Conservation (phyloP, 1,284 basidiomycete genomes). For the Cutaneotrichosporon curvatum region DNA sequence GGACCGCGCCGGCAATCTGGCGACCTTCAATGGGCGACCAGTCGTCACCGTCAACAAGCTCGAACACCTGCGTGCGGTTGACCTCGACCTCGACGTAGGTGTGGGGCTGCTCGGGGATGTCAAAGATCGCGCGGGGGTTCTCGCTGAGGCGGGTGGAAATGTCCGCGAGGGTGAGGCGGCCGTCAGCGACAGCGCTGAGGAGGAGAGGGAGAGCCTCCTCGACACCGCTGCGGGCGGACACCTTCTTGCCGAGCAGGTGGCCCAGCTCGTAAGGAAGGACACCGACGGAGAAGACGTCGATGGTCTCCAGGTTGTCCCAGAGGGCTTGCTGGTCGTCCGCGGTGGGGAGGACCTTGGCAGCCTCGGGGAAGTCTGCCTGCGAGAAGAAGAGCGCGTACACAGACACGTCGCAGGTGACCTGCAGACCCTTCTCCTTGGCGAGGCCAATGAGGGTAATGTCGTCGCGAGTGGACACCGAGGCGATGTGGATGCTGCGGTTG, state of each 20-base stretch:
- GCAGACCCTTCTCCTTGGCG: slow-evolving; percentile 87
- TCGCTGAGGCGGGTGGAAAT: slow-evolving; percentile 76
- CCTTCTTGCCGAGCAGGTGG: slow-evolving; percentile 58
- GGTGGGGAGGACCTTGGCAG: slow-evolving; percentile 63
- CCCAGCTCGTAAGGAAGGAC: slow-evolving; percentile 73
- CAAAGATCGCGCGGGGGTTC: slow-evolving; percentile 88
- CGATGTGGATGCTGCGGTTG: slow-evolving; percentile 82
- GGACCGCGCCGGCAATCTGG: slow-evolving; percentile 66
- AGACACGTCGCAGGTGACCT: slow-evolving; percentile 94
- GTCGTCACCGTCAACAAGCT: slow-evolving; percentile 41
- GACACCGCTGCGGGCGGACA: slow-evolving; percentile 69
- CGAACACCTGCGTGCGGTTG: slow-evolving; percentile 64
- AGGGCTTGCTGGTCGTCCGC: slow-evolving; percentile 72
- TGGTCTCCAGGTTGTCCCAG: slow-evolving; percentile 76
- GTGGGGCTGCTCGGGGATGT: slow-evolving; percentile 73
- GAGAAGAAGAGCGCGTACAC: slow-evolving; percentile 90
- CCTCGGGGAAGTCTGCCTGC: slow-evolving; percentile 62
- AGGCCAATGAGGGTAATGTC: slow-evolving; percentile 87
- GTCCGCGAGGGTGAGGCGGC: slow-evolving; percentile 74
- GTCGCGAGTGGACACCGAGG: slow-evolving; percentile 80
- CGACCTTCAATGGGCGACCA: slow-evolving; percentile 83
- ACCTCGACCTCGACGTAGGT: slow-evolving; percentile 91
- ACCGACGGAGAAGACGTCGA: slow-evolving; percentile 91
- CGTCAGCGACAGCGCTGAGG: slow-evolving; percentile 75
- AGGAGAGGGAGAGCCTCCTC: slow-evolving; percentile 84